phyloP scores from a whole-genome alignment of 1,284 basidiomycete genomes.

The Ceratobasidium sp. region DNA sequence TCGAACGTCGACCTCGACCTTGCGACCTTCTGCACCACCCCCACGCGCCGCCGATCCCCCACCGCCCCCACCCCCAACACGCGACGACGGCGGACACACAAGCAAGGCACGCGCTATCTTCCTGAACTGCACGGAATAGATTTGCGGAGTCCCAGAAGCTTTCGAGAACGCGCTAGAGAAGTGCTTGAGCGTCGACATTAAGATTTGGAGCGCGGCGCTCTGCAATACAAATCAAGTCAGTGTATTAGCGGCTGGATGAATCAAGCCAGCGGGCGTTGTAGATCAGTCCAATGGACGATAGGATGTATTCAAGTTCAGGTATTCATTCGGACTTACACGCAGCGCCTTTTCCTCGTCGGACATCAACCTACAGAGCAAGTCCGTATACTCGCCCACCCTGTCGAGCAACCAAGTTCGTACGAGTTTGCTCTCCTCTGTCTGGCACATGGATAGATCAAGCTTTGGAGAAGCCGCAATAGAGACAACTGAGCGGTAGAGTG shows the following conservation, averaged over 20 bases:
- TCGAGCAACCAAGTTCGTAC: slow-evolving; percentile 81
- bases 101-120: slow-evolving; percentile 68
- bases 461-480: slow-evolving; percentile 66
- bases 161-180: slow-evolving; percentile 70
- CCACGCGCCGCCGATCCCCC: slow-evolving; percentile 43
- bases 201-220: slow-evolving; percentile 76
- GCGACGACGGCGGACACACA: slow-evolving; percentile 63
- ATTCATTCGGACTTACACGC: slow-evolving; percentile 57
- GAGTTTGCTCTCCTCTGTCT: slow-evolving; percentile 62
- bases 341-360: slow-evolving; percentile 73
- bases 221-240: slow-evolving; percentile 50
- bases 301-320: neutral
- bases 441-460: slow-evolving; percentile 54
- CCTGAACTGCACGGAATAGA: slow-evolving; percentile 72
- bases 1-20: slow-evolving; percentile 65
- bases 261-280: no score
- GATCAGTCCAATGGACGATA: no score
- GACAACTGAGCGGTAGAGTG: slow-evolving; percentile 81
- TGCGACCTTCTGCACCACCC: slow-evolving; percentile 45
- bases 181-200: slow-evolving; percentile 81
- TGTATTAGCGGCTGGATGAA: neutral
- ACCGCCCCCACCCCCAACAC: slow-evolving; percentile 48
- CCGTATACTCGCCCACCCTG: slow-evolving; percentile 68
- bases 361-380: slow-evolving; percentile 70
- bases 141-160: slow-evolving; percentile 60